Conservation (phyloP, 768 basidiomycete genomes). For the Lactarius sp. region DNA sequence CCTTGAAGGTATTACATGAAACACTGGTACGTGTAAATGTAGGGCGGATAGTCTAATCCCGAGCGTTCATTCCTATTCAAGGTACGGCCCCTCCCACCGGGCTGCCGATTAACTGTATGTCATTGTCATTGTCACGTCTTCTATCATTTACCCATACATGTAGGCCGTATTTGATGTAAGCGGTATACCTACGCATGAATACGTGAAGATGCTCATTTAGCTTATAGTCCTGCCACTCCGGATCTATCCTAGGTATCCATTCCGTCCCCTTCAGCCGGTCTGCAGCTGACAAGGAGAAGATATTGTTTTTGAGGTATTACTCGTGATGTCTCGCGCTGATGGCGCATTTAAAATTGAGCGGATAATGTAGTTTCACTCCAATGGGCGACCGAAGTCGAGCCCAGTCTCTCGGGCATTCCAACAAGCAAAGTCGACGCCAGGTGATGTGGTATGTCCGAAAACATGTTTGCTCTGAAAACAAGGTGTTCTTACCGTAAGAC, state of each 20-base stretch:
- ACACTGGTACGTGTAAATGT: constrained; percentile 53
- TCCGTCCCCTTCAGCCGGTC: background rate
- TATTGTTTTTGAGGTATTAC: constrained; percentile 57
- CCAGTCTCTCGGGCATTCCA: constrained; percentile 28
- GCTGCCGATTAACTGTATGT: constrained; percentile 84
- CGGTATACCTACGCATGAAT: background rate
- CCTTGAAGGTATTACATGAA: constrained; percentile 57
- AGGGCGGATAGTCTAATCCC: background rate
- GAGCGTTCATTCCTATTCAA: constrained; percentile 7
- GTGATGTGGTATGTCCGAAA: constrained; percentile 67
- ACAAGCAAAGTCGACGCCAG: constrained; percentile 57
- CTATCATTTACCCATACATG: background rate
- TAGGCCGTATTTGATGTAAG: constrained; percentile 34
- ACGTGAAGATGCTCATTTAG: background rate
- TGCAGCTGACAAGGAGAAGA: constrained; percentile 37
- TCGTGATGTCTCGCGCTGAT: background rate
- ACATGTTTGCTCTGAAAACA: background rate
- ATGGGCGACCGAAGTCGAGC: constrained; percentile 32
- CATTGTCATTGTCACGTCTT: background rate
- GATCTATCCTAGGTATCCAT: constrained; percentile 67
- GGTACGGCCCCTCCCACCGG: constrained; percentile 64
- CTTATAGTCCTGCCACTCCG: constrained; percentile 80
- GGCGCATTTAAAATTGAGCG: background rate
- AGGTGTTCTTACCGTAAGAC: constrained; percentile 1
- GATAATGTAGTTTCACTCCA: constrained; percentile 30